phyloP scores from a whole-genome alignment of 139 green algal genomes.

The Eudorina sp. region DNA sequence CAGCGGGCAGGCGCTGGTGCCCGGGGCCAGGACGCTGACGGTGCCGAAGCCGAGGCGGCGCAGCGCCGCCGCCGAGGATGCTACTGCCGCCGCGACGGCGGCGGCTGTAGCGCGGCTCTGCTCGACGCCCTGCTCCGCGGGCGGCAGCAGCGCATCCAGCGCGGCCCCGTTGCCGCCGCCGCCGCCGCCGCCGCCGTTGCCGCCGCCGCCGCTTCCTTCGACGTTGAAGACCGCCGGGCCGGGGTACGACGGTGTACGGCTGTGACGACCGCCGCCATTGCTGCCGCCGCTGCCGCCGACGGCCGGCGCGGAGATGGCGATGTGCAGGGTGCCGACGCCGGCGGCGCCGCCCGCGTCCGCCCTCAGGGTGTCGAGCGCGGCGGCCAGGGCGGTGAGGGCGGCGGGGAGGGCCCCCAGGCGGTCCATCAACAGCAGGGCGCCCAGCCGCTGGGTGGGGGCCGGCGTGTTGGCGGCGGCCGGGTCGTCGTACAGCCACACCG shows the following conservation, averaged over 20 bases:
- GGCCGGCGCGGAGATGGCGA: not conserved
- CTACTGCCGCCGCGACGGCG: not conserved
- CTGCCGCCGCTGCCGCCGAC: not conserved
- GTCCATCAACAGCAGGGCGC: conserved; percentile 47
- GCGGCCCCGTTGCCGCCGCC: not conserved
- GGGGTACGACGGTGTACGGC: conserved; percentile 11
- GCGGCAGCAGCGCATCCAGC: conserved; percentile 25
- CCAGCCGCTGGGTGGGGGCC: conserved; percentile 17
- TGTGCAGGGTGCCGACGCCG: conserved; percentile 26
- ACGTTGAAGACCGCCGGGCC: not conserved
- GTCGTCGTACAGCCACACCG: conserved; percentile 65
- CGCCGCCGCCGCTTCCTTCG: not conserved
- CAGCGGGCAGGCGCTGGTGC: conserved; percentile 25
- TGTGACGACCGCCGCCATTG: conserved; percentile 16
- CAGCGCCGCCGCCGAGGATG: not conserved
- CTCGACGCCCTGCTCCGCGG: conserved; percentile 30
- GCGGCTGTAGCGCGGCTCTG: conserved; percentile 23
- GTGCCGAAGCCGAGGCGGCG: conserved; percentile 11
- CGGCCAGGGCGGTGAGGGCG: conserved; percentile 3
- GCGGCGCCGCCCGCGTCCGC: conserved; percentile 5
- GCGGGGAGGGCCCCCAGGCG: not conserved
- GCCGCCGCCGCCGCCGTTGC: not conserved
- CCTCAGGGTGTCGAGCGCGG: not conserved
- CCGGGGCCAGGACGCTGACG: conserved; percentile 44
- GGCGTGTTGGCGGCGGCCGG: conserved; percentile 47